Base-by-base conservation (phyloP, 108 stramenopile genomes). In the Phaeodactylum tricornutum region DNA sequence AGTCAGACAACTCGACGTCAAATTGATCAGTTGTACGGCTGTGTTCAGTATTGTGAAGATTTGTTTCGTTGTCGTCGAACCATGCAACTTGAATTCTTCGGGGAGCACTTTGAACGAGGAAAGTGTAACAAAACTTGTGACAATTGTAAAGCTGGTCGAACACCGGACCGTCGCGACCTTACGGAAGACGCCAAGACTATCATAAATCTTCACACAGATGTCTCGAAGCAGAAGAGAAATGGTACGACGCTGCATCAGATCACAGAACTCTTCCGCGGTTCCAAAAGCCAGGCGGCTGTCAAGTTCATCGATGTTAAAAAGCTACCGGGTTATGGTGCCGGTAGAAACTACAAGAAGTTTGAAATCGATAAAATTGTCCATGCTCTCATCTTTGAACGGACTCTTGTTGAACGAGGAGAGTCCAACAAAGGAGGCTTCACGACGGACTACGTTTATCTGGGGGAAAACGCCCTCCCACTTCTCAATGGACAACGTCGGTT, bases 21-120 rank as follows among this genome's bases (percentile, higher is more conserved):
- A 66, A 72, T 93, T 44, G 86, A 92, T 57, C 84, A 92, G 49
- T 56, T 96, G 23, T 78, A 81, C 57, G 46, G 72, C 4, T 92
- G 92, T 50, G 58, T 87, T 28, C 72, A 77, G 26, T 93, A 89
- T 45, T 89, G 87, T 52, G 87, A 89, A 54, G 67, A 93, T 43
- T 60, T 68, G 30, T 85, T 86, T 56, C 76, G 74, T 25, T 93
- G 92, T 50, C 78, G 92, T 12, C 54, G 92, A 44, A 84, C 85
- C 3, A 72, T 93, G 77, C 87, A 90, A 57, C 74, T 93, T 11
- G 81, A 90, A 66, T 87, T 87, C 69, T 93, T 93, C 63, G 92
- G 92, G 14, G 87, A 93, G 55, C 50, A 26, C 11, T 93, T 93
- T 56, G 84, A 90, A 48, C 64, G 73, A 24, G 16, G 48, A 3